phyloP scores from a whole-genome alignment of 805 yeast genomes.

The Wickerhamiella musiphila region DNA sequence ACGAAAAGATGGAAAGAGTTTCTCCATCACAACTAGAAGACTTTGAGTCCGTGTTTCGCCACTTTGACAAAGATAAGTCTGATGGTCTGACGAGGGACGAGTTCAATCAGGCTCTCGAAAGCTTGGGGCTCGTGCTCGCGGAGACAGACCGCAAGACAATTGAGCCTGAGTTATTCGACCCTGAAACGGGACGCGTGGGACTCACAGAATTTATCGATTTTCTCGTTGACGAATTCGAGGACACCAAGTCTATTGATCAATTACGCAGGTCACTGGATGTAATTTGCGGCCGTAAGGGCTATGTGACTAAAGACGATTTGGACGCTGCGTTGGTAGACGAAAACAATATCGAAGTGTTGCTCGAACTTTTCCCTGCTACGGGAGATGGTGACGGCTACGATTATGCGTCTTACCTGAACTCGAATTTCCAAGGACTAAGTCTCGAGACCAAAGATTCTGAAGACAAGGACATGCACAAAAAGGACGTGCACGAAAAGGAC shows the following conservation, averaged over 20 bases:
- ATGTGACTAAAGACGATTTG: conserved; percentile 26
- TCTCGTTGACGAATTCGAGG: conserved; percentile 26
- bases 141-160: conserved; percentile 24
- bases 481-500: no score
- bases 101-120: conserved; percentile 28
- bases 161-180: conserved; percentile 20
- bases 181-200: conserved; percentile 14
- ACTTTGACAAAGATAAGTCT: conserved; percentile 17
- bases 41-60: conserved; percentile 29
- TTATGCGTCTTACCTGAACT: background rate
- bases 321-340: conserved; percentile 22
- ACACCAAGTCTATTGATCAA: conserved; percentile 24
- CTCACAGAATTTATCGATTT: conserved; percentile 22
- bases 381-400: background rate
- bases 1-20: conserved; percentile 20
- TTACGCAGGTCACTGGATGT: conserved; percentile 26
- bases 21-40: conserved; percentile 26
- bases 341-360: conserved; percentile 18
- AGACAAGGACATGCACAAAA: no score
- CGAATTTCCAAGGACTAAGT: no score
- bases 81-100: conserved; percentile 23
- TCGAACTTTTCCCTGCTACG: no score
- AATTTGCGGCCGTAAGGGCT: conserved; percentile 25
- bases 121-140: conserved; percentile 25
- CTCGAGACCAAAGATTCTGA: no score